Conservation (phyloP, 140 eudicot genomes). For the Stevia rebaudiana region DNA sequence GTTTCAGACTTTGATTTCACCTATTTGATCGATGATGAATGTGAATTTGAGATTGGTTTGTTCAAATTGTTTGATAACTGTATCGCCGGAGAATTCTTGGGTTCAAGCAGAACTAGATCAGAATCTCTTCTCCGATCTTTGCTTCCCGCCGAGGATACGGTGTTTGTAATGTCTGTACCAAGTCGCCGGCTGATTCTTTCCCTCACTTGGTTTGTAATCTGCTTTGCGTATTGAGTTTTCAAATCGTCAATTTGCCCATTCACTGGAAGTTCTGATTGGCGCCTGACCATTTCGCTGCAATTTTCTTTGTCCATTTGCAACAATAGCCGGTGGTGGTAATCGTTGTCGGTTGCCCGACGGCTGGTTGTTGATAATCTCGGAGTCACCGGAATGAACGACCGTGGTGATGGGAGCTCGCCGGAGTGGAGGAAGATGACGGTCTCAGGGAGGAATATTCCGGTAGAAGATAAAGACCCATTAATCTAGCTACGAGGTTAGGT, state of each 20-base stretch:
- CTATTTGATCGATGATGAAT: not conserved
- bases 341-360: conserved; percentile 47
- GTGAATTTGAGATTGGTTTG: conserved; percentile 24
- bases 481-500: conserved; percentile 72
- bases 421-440: conserved; percentile 39
- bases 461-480: conserved; percentile 86
- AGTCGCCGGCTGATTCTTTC: conserved; percentile 61
- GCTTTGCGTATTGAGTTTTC: conserved; percentile 49
- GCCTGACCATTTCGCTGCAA: not conserved
- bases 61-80: conserved; percentile 35
- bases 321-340: conserved; percentile 47
- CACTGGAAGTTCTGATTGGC: conserved; percentile 7
- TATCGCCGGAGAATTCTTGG: conserved; percentile 26
- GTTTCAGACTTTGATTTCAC: not conserved
- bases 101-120: conserved; percentile 38
- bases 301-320: conserved; percentile 70
- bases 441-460: conserved; percentile 62
- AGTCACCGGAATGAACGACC: conserved; percentile 57
- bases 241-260: conserved; percentile 32
- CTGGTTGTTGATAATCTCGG: conserved; percentile 52
- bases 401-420: conserved; percentile 34
- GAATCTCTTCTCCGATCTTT: conserved; percentile 46
- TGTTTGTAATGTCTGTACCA: conserved; percentile 79
- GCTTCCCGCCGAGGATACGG: conserved; percentile 15
- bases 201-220: conserved; percentile 61